Evolutionary conservation across 78 protist genomes (phyloP).

Genomic region (Dictyostelium capitatum): DNA sequence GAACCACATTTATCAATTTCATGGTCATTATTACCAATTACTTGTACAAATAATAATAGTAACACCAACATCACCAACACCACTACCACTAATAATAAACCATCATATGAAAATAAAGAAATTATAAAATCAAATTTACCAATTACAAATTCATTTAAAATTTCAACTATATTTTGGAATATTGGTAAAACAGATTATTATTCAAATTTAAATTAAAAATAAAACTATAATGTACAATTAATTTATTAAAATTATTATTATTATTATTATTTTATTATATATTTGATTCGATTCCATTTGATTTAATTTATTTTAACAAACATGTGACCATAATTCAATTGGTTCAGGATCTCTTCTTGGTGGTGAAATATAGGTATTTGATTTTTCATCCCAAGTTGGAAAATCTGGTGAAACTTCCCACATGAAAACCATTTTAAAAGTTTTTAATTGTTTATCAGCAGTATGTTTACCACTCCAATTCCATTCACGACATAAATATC

Average conservation of each 20-base stretch:
- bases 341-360: not conserved
- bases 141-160: not conserved
- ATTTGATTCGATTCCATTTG: too few relatives aligned
- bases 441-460: constrained; percentile 30
- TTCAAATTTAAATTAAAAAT: not conserved
- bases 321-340: constrained; percentile 69
- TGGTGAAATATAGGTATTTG: too few relatives aligned
- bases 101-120: constrained; percentile 2
- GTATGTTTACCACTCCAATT: constrained; percentile 53
- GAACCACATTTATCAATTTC: constrained; percentile 64
- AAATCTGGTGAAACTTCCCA: constrained; percentile 25
- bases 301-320: constrained; percentile 6
- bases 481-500: constrained; percentile 74
- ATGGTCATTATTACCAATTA: not conserved
- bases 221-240: not conserved
- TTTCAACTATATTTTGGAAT: constrained; percentile 52
- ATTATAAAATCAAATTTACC: not conserved
- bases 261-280: not conserved
- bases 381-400: constrained; percentile 8
- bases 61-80: not conserved
- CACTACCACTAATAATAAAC: not conserved
- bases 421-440: constrained; percentile 53
- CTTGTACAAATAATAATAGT: not conserved
- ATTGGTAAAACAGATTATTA: constrained; percentile 39
- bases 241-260: not conserved